Evolutionary conservation across 306 rosid species (phyloP).

Genomic region (Dalbergia cochinchinensis): DNA sequence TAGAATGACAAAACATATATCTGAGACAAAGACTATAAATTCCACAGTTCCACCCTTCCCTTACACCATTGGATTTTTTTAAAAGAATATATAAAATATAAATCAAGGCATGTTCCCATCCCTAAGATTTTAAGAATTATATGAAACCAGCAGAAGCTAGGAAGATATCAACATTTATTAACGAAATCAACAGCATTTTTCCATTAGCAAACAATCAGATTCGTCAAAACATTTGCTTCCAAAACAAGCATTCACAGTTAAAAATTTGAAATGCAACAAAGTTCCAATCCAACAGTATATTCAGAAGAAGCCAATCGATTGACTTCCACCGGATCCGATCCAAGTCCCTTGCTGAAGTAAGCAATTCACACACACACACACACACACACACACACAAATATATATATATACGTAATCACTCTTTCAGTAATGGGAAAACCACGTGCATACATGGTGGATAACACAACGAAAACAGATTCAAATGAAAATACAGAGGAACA

Average conservation of each 20-base stretch:
- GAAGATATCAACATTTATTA: not conserved
- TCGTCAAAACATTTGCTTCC: slow-evolving; percentile 9
- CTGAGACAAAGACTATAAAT: not conserved
- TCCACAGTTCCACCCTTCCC: slow-evolving; percentile 3
- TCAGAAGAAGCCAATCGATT: slow-evolving; percentile 12
- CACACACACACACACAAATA: no score
- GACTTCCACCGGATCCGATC: slow-evolving; percentile 58
- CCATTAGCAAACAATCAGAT: slow-evolving; percentile 22
- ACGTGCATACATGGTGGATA: not conserved
- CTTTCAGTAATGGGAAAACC: slow-evolving; percentile 17
- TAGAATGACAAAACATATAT: not conserved
- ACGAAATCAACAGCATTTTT: not conserved
- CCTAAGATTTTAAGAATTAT: not conserved
- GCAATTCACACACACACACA: not conserved
- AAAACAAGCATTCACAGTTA: slow-evolving; percentile 16
- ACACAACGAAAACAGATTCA: not conserved
- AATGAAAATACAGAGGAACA: not conserved
- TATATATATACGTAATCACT: slow-evolving; percentile 16
- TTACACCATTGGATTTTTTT: not conserved
- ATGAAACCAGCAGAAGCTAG: not conserved
- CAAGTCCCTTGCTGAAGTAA: slow-evolving; percentile 6
- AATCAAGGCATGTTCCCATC: slow-evolving; percentile 1
- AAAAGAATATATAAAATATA: not conserved
- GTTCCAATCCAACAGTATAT: not conserved
- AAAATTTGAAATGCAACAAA: slow-evolving; percentile 5